These are phyloP conservation scores for Areca catechu DNA, from an alignment of 176 grass and related monocot species.

Conservation along the genomic window DNA sequence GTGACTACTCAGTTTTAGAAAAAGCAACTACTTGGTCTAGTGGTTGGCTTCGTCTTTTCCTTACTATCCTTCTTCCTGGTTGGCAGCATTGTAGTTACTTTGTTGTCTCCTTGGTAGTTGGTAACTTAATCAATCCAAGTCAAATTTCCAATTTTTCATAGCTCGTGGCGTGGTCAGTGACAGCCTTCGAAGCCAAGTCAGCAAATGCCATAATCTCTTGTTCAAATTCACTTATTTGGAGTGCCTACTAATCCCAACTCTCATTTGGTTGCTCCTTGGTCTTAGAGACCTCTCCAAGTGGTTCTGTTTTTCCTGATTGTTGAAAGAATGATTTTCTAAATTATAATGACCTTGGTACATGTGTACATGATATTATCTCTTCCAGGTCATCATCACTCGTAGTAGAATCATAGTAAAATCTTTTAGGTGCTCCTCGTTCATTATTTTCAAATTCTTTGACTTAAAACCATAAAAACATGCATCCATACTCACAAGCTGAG, in stretches of 20 bases:
- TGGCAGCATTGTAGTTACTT: too few relatives aligned
- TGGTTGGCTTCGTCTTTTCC: too few relatives aligned
- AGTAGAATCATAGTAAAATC: slow-evolving; percentile 18
- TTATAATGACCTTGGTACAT: neutral
- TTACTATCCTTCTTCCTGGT: too few relatives aligned
- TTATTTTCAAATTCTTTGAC: slow-evolving; percentile 15
- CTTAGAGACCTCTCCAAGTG: slow-evolving; percentile 36
- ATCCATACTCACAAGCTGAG: slow-evolving; percentile 14
- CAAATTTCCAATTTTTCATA: too few relatives aligned
- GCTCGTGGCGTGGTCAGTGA: too few relatives aligned
- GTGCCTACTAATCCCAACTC: slow-evolving; percentile 16
- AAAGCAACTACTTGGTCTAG: too few relatives aligned
- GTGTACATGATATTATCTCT: neutral
- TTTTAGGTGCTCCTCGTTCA: neutral
- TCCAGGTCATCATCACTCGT: slow-evolving; percentile 15
- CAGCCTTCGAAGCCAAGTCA: too few relatives aligned
- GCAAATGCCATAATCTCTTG: too few relatives aligned
- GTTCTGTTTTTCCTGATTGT: slow-evolving; percentile 17
- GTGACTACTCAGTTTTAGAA: too few relatives aligned
- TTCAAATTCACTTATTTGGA: neutral
- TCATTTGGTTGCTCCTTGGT: slow-evolving; percentile 21
- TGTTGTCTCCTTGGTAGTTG: too few relatives aligned
- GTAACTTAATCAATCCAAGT: too few relatives aligned
- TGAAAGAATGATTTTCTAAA: slow-evolving; percentile 18
- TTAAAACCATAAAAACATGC: slow-evolving; percentile 27